A percentile compares a stretch with the other conserved stretches of the same genome.
Evolutionary conservation across 2,329 filamentous ascomycete species (phyloP).

Genomic region (Penicillium sp.): DNA sequence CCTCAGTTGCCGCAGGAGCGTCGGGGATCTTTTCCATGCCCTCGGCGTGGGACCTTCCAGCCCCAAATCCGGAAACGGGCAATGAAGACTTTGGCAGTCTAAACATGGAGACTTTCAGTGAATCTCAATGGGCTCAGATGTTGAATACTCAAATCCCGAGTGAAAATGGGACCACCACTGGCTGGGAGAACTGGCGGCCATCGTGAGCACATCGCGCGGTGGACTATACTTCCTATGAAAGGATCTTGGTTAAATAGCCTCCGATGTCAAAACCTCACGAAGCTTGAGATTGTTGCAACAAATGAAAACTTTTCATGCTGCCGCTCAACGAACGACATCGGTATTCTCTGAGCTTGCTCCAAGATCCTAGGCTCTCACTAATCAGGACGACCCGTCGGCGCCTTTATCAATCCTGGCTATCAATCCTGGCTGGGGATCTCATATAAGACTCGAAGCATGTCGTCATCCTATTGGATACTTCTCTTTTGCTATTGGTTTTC

Average conservation of each 20-base stretch:
- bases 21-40: slow-evolving; percentile 27
- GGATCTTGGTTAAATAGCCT: neutral
- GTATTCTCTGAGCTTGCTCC: too few relatives aligned
- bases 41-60: slow-evolving; percentile 30
- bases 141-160: slow-evolving; percentile 27
- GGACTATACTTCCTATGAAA: neutral
- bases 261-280: neutral
- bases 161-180: slow-evolving; percentile 9
- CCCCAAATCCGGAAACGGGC: slow-evolving; percentile 11
- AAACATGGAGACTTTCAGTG: slow-evolving; percentile 29
- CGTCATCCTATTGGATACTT: neutral
- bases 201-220: slow-evolving; percentile 10
- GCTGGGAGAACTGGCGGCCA: slow-evolving; percentile 30
- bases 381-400: neutral
- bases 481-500: neutral
- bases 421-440: neutral
- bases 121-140: slow-evolving; percentile 38
- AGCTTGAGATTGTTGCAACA: neutral
- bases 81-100: slow-evolving; percentile 19
- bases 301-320: neutral
- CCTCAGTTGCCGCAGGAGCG: slow-evolving; percentile 18
- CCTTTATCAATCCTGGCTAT: neutral
- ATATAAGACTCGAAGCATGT: neutral
- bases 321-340: neutral
- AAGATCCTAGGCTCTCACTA: neutral